Percentiles rank a stretch among this genome's conserved stretches.
phyloP scores from a whole-genome alignment of 441 rosid species.

The Breynia disticha region DNA sequence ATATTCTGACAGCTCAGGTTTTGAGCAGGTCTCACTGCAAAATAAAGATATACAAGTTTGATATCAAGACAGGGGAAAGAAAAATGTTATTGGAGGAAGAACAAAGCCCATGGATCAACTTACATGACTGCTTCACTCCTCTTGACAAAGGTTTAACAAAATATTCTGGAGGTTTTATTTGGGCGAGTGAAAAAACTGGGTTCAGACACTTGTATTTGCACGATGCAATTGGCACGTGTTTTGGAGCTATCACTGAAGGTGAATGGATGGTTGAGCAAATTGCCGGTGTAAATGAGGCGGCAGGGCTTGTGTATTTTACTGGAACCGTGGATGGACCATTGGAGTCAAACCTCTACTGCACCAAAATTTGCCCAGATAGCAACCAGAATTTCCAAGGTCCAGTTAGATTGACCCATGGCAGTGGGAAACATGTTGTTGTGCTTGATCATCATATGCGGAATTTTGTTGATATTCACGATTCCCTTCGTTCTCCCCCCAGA shows the following conservation, averaged over 20 bases:
- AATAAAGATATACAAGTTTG: slow-evolving; percentile 57
- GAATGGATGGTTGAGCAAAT: slow-evolving; percentile 95
- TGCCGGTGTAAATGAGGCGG: slow-evolving; percentile 70
- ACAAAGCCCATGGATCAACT: slow-evolving; percentile 64
- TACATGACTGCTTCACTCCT: slow-evolving; percentile 88
- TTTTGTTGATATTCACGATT: slow-evolving; percentile 82
- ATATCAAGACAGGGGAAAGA: slow-evolving; percentile 61
- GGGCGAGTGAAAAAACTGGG: slow-evolving; percentile 92
- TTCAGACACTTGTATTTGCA: slow-evolving; percentile 83
- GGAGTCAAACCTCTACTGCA: slow-evolving; percentile 62
- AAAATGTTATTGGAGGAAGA: slow-evolving; percentile 57
- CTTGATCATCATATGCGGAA: slow-evolving; percentile 79
- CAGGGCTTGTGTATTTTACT: slow-evolving; percentile 67
- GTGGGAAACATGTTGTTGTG: slow-evolving; percentile 76
- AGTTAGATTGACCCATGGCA: slow-evolving; percentile 62
- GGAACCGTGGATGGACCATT: slow-evolving; percentile 77
- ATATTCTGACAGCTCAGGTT: slow-evolving; percentile 62
- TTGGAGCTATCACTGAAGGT: slow-evolving; percentile 78
- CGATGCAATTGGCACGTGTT: slow-evolving; percentile 55
- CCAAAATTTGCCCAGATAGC: slow-evolving; percentile 38
- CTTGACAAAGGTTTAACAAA: slow-evolving; percentile 46
- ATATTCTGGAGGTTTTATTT: slow-evolving; percentile 72
- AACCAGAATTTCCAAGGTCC: slow-evolving; percentile 30
- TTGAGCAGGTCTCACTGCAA: slow-evolving; percentile 66
- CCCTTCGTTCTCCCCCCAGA: slow-evolving; percentile 65